Evolutionary conservation across 306 rosid genomes (phyloP), one percentile per base, ranked within the genome.

Genomic region (Abrus precatorius): DNA sequence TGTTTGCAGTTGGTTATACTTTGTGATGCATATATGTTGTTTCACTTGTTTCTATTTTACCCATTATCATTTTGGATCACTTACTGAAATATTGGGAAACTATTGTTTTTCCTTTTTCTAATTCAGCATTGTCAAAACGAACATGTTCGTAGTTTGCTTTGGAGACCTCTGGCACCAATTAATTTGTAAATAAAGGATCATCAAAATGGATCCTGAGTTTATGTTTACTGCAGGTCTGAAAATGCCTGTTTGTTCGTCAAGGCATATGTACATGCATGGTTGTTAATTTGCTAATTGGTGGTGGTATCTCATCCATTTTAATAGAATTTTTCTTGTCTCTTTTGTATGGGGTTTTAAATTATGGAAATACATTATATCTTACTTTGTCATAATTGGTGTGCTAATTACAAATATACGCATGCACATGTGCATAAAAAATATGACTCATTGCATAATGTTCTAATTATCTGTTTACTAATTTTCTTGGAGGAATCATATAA

Each of bases 241-340:
- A 82, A 28, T 63, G 9, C n/a, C 27, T 47, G 61, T 60, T 27
- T 52, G 79, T 78, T 78, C 59, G 45, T 81, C 11, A 48, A 14
- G 68, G 45, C 74, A 20, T 80, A 41, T 27, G 2, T 63, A 7
- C 36, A 48, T 40, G 49, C 61, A 50, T 71, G 68, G 50, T 47
- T 69, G 34, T 32, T 44, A 30, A 41, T 76, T 49, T 52, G 59
- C 74, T 49, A 67, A 50, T 55, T 57, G 52, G 71, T 56, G 80
- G 55, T 2, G 45, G 30, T 13, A 49, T 78, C 62, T 76, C 55
- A 63, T 67, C 52, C 52, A 1, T 7, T 84, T 74, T 45, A 14
- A 38, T 67, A 20, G n/a, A 9, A 66, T 20, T 27, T 73, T 59
- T 40, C 33, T 34, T 55, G 59, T 20, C 40, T 76, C 32, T 11